Percentiles rank a stretch among this genome's conserved stretches.
Conservation (phyloP, 768 basidiomycete genomes). For the Neoboletus magnificus region DNA sequence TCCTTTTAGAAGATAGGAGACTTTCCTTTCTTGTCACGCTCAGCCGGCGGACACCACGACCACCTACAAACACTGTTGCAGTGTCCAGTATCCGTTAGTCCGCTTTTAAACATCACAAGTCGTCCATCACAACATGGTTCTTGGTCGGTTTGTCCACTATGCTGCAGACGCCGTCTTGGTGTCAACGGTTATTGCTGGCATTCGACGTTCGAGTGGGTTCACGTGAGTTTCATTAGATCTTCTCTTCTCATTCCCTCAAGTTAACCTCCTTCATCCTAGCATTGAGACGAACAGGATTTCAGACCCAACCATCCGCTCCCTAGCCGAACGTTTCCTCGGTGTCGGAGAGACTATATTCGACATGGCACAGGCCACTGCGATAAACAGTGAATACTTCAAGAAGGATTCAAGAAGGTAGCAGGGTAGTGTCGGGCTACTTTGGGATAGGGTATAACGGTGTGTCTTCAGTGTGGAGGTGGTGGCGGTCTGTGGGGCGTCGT, state of each 20-base stretch:
- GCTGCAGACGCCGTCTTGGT: constrained; percentile 80
- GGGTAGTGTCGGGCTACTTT: neutral
- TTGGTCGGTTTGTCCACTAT: constrained; percentile 77
- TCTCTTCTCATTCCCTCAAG: neutral
- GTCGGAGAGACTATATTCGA: constrained; percentile 90
- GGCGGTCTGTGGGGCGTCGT: constrained; percentile 10
- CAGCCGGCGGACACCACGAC: neutral
- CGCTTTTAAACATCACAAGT: neutral
- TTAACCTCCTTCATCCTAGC: constrained; percentile 37
- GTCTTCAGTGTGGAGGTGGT: constrained; percentile 8
- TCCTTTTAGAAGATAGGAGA: constrained; percentile 7
- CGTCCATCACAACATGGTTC: constrained; percentile 41
- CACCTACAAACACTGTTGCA: neutral
- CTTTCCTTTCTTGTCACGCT: constrained; percentile 15
- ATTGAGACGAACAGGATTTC: constrained; percentile 65
- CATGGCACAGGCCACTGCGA: constrained; percentile 77
- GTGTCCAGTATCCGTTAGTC: neutral
- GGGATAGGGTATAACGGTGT: neutral
- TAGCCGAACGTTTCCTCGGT: constrained; percentile 79
- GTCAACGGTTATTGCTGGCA: constrained; percentile 88
- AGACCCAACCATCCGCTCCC: constrained; percentile 71
- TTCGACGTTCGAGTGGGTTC: constrained; percentile 87
- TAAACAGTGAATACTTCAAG: constrained; percentile 83
- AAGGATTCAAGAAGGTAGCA: constrained; percentile 41
- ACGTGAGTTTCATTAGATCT: constrained; percentile 57